Base-by-base conservation (phyloP, 2,329 filamentous ascomycete species). In the Exophiala dermatitidis region DNA sequence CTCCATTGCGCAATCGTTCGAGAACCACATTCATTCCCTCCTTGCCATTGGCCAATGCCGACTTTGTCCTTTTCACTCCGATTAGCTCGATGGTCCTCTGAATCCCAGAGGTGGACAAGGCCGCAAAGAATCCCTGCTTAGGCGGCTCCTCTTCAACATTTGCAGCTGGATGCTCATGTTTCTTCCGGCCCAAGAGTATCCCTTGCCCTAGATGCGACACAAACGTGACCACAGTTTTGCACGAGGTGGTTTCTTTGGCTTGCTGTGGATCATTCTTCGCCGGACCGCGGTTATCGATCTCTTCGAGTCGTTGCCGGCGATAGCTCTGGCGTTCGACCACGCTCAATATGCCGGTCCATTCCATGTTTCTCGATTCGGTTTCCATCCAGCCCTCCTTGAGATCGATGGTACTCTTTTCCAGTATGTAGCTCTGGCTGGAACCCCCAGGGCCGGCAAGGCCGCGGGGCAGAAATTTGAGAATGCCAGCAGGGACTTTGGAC, bases 21-120 rank as follows among this genome's bases (percentile, higher is more conserved):
- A 85, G 71, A 26, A 85, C 82, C 26, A 84, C 75, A 54, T 82
- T 82, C 82, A 85, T 84, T 49, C 82, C 82, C 63, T 84, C 75
- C 57, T 79, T 80, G 58, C 81, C 82, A 62, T 82, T 83, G 6
- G 80, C 70, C 62, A 84, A 74, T 12, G 79, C 80, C 53, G 79
- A 76, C 51, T 80, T 73, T 1, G 82, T 82, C 9, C 81, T 72
- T 52, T 77, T 80, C 42, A 84, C 68, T 3, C 80, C 80, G 55
- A 84, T 81, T 43, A 78, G 69, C 66, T 85, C 82, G 56, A 85
- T 82, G 5, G 79, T 82, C n/a, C 79, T 72, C 63, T 84, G 79
- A 29, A 84, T 72, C 2, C 79, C 75, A 1, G 76, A 74, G 4
- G 80, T 81, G 9, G 79, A 80, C 74, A 81, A 78, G 4, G 74